phyloP scores from a whole-genome alignment of 2,329 filamentous ascomycete species.

The Aspergillus sp. region DNA sequence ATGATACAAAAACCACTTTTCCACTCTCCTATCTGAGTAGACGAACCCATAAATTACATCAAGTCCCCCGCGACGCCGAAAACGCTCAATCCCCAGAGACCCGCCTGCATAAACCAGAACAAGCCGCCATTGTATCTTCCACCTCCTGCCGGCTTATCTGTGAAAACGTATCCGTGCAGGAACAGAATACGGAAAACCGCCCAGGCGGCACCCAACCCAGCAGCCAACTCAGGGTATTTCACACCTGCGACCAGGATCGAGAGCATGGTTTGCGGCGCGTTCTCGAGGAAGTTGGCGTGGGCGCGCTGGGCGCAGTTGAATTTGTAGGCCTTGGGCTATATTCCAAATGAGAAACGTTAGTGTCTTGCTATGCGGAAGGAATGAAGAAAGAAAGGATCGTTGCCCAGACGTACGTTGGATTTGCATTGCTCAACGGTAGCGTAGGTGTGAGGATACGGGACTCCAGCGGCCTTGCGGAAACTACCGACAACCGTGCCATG shows the following conservation, averaged over 20 bases:
- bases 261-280: conserved; percentile 52
- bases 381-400: conserved; percentile 12
- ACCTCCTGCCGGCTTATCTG: conserved; percentile 37
- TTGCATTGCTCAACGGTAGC: conserved; percentile 56
- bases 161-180: conserved; percentile 47
- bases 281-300: conserved; percentile 62
- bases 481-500: conserved; percentile 49
- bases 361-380: conserved; percentile 20
- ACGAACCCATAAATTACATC: conserved; percentile 12
- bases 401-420: conserved; percentile 34
- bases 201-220: conserved; percentile 52
- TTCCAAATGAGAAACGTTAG: neutral
- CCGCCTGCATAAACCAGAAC: conserved; percentile 43
- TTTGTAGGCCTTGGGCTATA: conserved; percentile 42
- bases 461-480: conserved; percentile 53
- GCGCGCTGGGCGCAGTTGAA: conserved; percentile 58
- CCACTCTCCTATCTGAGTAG: neutral
- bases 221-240: conserved; percentile 50
- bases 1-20: neutral
- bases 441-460: conserved; percentile 60
- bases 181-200: conserved; percentile 51
- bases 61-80: conserved; percentile 37
- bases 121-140: conserved; percentile 35
- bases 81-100: conserved; percentile 39
- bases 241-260: conserved; percentile 56